Percentiles rank a stretch among this genome's conserved stretches.
These are phyloP conservation scores for Glaciozyma martinii DNA, from an alignment of 768 basidiomycete genomes.

Conservation along the genomic window DNA sequence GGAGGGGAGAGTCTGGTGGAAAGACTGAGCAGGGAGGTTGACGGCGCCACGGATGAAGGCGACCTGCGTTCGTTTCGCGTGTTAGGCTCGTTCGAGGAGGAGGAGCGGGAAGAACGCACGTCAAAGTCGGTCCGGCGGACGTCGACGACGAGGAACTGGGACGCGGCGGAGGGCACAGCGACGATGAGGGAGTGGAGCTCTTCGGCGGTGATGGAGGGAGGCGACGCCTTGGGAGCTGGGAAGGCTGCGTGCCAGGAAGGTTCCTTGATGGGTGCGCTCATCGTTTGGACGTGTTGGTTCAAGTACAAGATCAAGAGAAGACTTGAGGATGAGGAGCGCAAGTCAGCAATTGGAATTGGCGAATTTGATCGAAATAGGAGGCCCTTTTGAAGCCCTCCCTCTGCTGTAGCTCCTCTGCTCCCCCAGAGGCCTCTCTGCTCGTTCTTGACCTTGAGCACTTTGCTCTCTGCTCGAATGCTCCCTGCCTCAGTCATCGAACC, in stretches of 20 bases:
- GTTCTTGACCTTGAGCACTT: too few species aligned
- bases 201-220: neutral
- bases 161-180: neutral
- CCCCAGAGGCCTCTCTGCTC: too few species aligned
- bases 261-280: neutral
- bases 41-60: constrained; percentile 39
- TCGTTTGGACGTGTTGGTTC: too few species aligned
- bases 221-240: neutral
- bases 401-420: too few species aligned
- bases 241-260: constrained; percentile 1
- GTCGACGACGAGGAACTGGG: constrained; percentile 1
- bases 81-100: neutral
- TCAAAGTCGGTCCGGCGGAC: constrained; percentile 4
- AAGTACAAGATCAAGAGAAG: too few species aligned
- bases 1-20: constrained; percentile 41
- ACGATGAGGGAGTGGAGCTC: neutral
- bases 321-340: too few species aligned
- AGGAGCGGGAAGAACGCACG: neutral
- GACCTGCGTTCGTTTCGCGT: neutral
- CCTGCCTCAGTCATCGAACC: too few species aligned
- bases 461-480: too few species aligned
- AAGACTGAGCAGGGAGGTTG: constrained; percentile 47
- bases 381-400: too few species aligned
- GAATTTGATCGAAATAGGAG: too few species aligned
- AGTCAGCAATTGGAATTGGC: too few species aligned